Percentiles rank a stretch among this genome's conserved stretches.
Conservation (phyloP, 176 grass and related monocot genomes). For the Phoenix roebelenii region DNA sequence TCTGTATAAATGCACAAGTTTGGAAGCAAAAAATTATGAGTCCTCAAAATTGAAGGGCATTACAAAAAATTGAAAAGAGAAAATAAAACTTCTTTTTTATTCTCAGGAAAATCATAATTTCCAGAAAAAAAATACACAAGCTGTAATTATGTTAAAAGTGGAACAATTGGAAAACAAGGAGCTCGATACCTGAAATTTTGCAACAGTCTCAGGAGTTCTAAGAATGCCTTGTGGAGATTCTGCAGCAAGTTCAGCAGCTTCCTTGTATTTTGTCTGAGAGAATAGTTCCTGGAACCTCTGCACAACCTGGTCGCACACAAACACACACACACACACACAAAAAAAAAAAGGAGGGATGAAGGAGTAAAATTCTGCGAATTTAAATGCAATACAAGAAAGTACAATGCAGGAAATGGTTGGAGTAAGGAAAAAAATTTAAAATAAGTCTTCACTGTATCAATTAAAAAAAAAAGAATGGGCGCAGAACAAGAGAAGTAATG, state of each 20-base stretch:
- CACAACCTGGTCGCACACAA: conserved; percentile 51
- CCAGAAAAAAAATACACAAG: background rate
- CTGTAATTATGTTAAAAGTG: background rate
- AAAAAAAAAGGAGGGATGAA: background rate
- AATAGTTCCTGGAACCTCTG: conserved; percentile 95
- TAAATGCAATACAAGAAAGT: no score
- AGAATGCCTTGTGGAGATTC: conserved; percentile 89
- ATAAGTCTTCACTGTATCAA: no score
- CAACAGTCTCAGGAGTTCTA: conserved; percentile 83
- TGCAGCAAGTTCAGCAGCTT: conserved; percentile 93
- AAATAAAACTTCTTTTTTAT: no score
- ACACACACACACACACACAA: background rate
- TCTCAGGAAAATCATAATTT: background rate
- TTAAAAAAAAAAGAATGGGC: no score
- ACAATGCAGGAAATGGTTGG: no score
- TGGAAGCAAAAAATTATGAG: background rate
- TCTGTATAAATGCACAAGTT: background rate
- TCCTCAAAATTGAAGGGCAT: no score
- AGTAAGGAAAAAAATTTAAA: no score
- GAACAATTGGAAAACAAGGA: background rate
- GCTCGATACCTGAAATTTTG: conserved; percentile 70
- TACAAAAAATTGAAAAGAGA: no score
- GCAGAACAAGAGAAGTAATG: no score
- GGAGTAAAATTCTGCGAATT: no score
- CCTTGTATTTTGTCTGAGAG: conserved; percentile 92